A percentile compares a stretch with the other conserved stretches of the same genome.
These are phyloP conservation scores for Sequoia sempervirens DNA, from an alignment of 75 land plant species.

Conservation along the genomic window DNA sequence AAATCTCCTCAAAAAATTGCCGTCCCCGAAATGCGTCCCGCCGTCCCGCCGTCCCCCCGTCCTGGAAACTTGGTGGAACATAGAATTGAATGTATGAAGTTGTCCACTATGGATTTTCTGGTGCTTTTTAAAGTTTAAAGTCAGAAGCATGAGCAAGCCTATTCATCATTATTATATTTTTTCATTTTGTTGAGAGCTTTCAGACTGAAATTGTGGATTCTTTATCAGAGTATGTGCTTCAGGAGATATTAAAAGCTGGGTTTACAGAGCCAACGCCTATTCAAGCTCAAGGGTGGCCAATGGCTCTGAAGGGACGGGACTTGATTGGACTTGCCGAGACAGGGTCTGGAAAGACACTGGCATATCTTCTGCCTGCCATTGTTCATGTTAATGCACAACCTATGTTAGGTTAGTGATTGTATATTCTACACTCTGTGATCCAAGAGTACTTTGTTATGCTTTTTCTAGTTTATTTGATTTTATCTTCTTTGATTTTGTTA, in stretches of 20 bases:
- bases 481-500: not conserved
- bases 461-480: not conserved
- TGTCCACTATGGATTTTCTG: not conserved
- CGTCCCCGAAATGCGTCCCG: no score
- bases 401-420: slow-evolving; percentile 48
- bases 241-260: slow-evolving; percentile 88
- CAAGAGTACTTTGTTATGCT: not conserved
- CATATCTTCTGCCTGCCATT: slow-evolving; percentile 91
- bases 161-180: not conserved
- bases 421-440: not conserved
- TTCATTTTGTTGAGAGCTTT: not conserved
- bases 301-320: slow-evolving; percentile 97
- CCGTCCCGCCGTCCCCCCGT: no score
- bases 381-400: slow-evolving; percentile 99
- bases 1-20: no score
- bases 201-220: not conserved
- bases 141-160: not conserved
- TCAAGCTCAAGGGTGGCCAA: slow-evolving; percentile 99
- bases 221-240: slow-evolving; percentile 82
- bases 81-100: not conserved
- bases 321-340: slow-evolving; percentile 97
- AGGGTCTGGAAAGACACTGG: slow-evolving; percentile 96
- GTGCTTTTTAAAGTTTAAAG: no score
- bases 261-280: slow-evolving; percentile 96
- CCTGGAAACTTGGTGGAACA: no score